Evolutionary conservation across 495 filamentous ascomycete species (phyloP).

Genomic region (Talaromyces wortmannii): DNA sequence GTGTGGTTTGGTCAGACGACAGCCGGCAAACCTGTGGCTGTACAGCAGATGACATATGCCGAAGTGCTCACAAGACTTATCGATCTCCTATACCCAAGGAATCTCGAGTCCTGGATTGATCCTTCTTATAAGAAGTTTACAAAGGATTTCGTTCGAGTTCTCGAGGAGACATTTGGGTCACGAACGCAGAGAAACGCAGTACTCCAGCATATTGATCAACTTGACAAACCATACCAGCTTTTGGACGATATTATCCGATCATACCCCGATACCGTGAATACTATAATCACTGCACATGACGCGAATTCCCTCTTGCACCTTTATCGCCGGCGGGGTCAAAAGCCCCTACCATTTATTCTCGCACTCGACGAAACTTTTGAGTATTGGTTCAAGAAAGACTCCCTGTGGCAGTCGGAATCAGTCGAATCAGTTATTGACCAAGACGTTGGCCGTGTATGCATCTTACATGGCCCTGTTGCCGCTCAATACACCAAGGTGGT

Average conservation of each 20-base stretch:
- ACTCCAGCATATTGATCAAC: background rate
- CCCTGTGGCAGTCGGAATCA: slow-evolving; percentile 98
- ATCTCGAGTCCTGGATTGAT: slow-evolving; percentile 93
- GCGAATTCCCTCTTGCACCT: slow-evolving; percentile 91
- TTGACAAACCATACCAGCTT: slow-evolving; percentile 13
- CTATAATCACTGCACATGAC: slow-evolving; percentile 96
- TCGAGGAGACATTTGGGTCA: slow-evolving; percentile 46
- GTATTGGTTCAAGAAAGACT: slow-evolving; percentile 99
- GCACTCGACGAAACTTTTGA: slow-evolving; percentile 91
- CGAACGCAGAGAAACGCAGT: slow-evolving; percentile 2
- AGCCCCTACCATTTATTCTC: slow-evolving; percentile 94
- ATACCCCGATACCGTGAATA: slow-evolving; percentile 78
- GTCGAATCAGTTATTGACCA: slow-evolving; percentile 91
- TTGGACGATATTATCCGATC: slow-evolving; percentile 71
- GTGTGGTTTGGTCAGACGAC: slow-evolving; percentile 24
- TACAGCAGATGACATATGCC: slow-evolving; percentile 96
- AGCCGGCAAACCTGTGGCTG: slow-evolving; percentile 73
- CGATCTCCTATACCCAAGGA: slow-evolving; percentile 91
- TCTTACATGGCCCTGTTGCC: slow-evolving; percentile 91
- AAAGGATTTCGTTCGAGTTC: slow-evolving; percentile 88
- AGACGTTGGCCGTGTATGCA: slow-evolving; percentile 91
- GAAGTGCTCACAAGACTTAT: slow-evolving; percentile 94
- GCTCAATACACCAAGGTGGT: slow-evolving; percentile 82
- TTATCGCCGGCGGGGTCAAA: slow-evolving; percentile 90
- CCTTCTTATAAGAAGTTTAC: slow-evolving; percentile 72